A percentile compares a stretch with the other conserved stretches of the same genome.
phyloP scores from a whole-genome alignment of 306 rosid genomes.

The Cyamopsis tetragonoloba region DNA sequence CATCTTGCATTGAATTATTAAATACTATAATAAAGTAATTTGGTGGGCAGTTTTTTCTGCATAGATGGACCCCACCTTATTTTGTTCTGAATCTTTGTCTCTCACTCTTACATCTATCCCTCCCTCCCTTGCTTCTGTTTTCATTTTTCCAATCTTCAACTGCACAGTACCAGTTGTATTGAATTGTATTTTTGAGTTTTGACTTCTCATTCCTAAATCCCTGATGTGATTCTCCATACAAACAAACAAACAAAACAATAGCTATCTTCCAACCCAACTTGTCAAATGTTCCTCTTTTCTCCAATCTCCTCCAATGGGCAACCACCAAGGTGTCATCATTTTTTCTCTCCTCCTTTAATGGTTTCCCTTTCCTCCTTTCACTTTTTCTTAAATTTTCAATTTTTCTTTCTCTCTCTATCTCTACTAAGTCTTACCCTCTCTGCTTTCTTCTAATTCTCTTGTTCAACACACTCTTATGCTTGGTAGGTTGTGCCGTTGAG shows the following conservation, averaged over 20 bases:
- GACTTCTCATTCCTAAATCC: slow-evolving; percentile 17
- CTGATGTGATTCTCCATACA: slow-evolving; percentile 10
- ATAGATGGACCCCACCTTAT: slow-evolving; percentile 7
- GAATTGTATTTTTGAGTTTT: slow-evolving; percentile 24
- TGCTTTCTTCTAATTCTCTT: slow-evolving; percentile 33
- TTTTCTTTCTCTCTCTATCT: slow-evolving; percentile 6
- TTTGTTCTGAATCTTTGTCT: slow-evolving; percentile 38
- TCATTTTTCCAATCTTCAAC: slow-evolving; percentile 10
- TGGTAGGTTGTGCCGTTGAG: slow-evolving; percentile 72
- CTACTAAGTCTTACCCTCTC: slow-evolving; percentile 13
- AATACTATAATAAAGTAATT: slow-evolving; percentile 15
- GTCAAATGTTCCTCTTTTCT: slow-evolving; percentile 41
- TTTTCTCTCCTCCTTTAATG: slow-evolving; percentile 43
- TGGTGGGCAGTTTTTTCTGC: background rate
- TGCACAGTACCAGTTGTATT: background rate
- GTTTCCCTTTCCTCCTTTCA: slow-evolving; percentile 42
- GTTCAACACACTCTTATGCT: slow-evolving; percentile 58
- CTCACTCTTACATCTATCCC: too few relatives aligned
- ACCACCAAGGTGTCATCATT: slow-evolving; percentile 48
- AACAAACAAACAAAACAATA: slow-evolving; percentile 32
- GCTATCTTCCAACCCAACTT: slow-evolving; percentile 60
- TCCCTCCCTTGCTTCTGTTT: background rate
- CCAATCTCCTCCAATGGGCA: slow-evolving; percentile 31
- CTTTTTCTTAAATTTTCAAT: background rate
- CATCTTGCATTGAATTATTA: slow-evolving; percentile 15